A percentile compares a stretch with the other conserved stretches of the same genome.
Conservation (phyloP, 345 rosid genomes). For the Gossypium herbaceum region DNA sequence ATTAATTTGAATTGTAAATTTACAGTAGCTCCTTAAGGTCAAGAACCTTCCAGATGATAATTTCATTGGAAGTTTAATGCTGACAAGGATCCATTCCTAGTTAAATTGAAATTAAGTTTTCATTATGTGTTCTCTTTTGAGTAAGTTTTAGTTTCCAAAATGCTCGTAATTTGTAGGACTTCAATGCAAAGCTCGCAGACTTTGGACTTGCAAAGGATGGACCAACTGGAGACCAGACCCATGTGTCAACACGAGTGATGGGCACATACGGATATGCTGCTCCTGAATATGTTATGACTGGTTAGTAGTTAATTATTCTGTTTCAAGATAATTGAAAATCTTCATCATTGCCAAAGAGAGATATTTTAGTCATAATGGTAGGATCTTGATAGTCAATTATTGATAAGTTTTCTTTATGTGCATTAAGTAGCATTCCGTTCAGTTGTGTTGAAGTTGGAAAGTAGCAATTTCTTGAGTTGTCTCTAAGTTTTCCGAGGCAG, state of each 20-base stretch:
- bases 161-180: conserved; percentile 48
- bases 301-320: conserved; percentile 39
- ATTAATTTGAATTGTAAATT: neutral
- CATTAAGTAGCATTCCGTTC: neutral
- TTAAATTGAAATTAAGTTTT: conserved; percentile 1
- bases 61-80: neutral
- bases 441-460: neutral
- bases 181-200: conserved; percentile 88
- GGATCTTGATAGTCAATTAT: conserved; percentile 2
- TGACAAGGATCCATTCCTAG: neutral
- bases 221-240: conserved; percentile 97
- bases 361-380: neutral
- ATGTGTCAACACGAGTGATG: conserved; percentile 97
- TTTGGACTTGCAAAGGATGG: conserved; percentile 98
- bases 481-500: neutral
- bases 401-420: neutral
- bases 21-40: neutral
- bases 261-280: conserved; percentile 99
- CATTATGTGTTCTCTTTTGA: neutral
- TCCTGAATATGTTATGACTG: conserved; percentile 96
- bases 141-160: conserved; percentile 22
- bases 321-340: conserved; percentile 10
- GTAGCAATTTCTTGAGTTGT: neutral
- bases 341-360: neutral
- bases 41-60: neutral